These are phyloP conservation scores for Lantana camara DNA, from an alignment of 257 asterid genomes.

Conservation along the genomic window DNA sequence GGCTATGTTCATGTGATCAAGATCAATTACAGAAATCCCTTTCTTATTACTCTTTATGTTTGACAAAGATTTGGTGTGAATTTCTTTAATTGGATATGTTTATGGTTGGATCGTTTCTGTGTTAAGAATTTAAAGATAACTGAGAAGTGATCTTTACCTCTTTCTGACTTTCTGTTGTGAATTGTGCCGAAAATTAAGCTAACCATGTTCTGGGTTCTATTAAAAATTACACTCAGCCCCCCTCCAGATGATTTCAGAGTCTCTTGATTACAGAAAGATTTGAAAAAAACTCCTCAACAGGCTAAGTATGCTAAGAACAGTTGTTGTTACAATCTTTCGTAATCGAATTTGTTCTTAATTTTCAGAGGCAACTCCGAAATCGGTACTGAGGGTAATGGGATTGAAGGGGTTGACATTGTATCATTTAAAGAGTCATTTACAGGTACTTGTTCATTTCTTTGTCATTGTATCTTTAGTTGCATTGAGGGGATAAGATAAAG, in stretches of 20 bases:
- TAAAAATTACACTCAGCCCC: too few relatives aligned
- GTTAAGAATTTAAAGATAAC: not conserved
- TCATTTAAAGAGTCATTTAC: conserved; percentile 90
- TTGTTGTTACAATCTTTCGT: too few relatives aligned
- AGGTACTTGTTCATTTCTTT: conserved; percentile 41
- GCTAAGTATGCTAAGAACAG: too few relatives aligned
- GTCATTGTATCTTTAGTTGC: not conserved
- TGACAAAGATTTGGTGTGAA: not conserved
- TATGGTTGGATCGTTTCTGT: too few relatives aligned
- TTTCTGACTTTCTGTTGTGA: not conserved
- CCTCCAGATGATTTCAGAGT: too few relatives aligned
- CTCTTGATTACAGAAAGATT: too few relatives aligned
- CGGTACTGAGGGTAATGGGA: conserved; percentile 87
- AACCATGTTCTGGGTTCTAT: too few relatives aligned
- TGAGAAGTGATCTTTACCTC: not conserved
- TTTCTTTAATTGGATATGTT: not conserved
- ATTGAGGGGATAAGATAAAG: not conserved
- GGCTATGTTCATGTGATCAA: not conserved
- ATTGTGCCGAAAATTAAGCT: not conserved
- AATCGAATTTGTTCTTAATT: conserved; percentile 13
- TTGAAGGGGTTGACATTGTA: conserved; percentile 84
- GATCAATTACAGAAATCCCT: not conserved
- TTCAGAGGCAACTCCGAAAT: conserved; percentile 96
- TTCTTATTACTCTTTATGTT: not conserved
- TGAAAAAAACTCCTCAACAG: too few relatives aligned